A percentile compares a stretch with the other conserved stretches of the same genome.
These are phyloP conservation scores for Scytalidium sp. DNA, from an alignment of 2,329 filamentous ascomycete genomes.

Conservation along the genomic window DNA sequence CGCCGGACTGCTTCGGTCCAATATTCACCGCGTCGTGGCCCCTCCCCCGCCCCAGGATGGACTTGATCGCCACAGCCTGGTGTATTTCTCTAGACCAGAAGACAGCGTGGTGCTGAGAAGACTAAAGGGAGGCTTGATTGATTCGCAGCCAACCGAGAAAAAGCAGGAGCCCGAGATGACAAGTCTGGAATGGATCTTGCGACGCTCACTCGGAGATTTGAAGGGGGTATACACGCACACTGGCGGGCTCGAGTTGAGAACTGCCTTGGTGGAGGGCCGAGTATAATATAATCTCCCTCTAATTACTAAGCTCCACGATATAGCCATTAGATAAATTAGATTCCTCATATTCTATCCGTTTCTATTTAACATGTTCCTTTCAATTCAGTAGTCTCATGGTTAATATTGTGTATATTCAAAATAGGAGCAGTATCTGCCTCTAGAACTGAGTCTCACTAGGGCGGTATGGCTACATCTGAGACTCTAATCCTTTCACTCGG, in stretches of 20 bases:
- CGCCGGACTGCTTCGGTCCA: constrained; percentile 21
- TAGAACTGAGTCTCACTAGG: too few species aligned
- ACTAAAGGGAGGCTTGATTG: constrained; percentile 18
- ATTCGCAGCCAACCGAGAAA: constrained; percentile 13
- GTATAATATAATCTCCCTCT: too few species aligned
- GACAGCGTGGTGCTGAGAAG: constrained; percentile 34
- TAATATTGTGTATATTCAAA: too few species aligned
- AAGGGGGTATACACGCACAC: neutral
- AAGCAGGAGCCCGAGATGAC: constrained; percentile 16
- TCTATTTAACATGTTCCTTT: too few species aligned
- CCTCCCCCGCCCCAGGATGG: constrained; percentile 18
- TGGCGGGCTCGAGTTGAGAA: neutral
- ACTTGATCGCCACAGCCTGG: constrained; percentile 41
- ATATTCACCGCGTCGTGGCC: constrained; percentile 25
- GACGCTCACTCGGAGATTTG: neutral
- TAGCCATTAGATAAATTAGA: too few species aligned
- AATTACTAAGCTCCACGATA: too few species aligned
- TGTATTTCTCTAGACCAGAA: constrained; percentile 50
- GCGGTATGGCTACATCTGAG: too few species aligned
- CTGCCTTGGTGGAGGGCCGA: neutral
- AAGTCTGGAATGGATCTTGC: constrained; percentile 20
- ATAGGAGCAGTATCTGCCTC: too few species aligned
- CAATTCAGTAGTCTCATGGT: too few species aligned
- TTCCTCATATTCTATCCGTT: too few species aligned
- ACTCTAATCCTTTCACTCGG: too few species aligned